phyloP scores from a whole-genome alignment of 1,284 basidiomycete genomes.

The Fistulina hepatica region DNA sequence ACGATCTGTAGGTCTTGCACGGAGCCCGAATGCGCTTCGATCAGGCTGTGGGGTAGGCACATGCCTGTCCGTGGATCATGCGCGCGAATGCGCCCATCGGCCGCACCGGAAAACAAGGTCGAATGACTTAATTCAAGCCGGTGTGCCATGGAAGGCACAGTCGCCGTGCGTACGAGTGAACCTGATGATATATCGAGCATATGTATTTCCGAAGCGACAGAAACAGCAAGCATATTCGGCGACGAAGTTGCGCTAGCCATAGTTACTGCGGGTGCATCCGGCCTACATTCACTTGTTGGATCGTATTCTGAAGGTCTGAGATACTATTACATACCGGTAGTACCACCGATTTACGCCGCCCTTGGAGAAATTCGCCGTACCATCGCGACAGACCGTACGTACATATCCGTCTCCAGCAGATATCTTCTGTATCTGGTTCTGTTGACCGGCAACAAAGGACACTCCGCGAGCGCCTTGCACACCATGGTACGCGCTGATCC shows the following conservation, averaged over 20 bases:
- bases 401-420: conserved; percentile 68
- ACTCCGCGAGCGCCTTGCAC: conserved; percentile 59
- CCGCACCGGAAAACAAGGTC: conserved; percentile 62
- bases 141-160: conserved; percentile 46
- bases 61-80: conserved; percentile 73
- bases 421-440: conserved; percentile 59
- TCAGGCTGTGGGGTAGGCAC: conserved; percentile 36
- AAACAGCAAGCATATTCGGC: conserved; percentile 49
- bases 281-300: too few relatives aligned
- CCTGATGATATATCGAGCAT: conserved; percentile 71
- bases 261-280: conserved; percentile 52
- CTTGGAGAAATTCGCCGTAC: conserved; percentile 67
- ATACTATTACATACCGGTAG: conserved; percentile 38
- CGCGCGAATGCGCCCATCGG: conserved; percentile 75
- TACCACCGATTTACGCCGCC: conserved; percentile 78
- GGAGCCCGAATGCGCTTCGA: conserved; percentile 73
- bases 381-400: conserved; percentile 46
- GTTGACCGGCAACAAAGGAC: conserved; percentile 63
- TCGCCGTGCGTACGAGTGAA: conserved; percentile 47
- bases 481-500: conserved; percentile 65
- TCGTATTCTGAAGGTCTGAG: too few relatives aligned
- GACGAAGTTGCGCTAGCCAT: conserved; percentile 35
- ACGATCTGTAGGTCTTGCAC: conserved; percentile 74
- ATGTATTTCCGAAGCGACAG: conserved; percentile 55
- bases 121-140: conserved; percentile 59